phyloP scores from a whole-genome alignment of 2,329 filamentous ascomycete species.

The Fusarium avenaceum region DNA sequence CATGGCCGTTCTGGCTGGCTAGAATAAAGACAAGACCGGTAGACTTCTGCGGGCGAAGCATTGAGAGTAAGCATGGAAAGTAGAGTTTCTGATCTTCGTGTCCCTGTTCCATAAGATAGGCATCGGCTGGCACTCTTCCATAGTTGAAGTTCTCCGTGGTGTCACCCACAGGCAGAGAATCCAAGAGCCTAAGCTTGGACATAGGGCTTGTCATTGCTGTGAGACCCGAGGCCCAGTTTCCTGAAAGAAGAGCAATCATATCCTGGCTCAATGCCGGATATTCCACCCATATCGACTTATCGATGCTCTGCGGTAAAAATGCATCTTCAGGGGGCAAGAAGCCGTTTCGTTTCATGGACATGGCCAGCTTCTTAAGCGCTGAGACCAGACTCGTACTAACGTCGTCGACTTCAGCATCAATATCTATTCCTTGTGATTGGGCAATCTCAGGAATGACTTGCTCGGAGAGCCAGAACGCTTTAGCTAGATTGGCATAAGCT shows the following conservation, averaged over 20 bases:
- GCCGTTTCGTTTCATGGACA: constrained; percentile 87
- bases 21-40: constrained; percentile 79
- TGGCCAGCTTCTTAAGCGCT: constrained; percentile 78
- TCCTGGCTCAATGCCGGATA: constrained; percentile 82
- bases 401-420: constrained; percentile 64
- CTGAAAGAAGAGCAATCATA: constrained; percentile 77
- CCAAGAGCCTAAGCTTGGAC: constrained; percentile 68
- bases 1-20: constrained; percentile 81
- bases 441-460: constrained; percentile 65
- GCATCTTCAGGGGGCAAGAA: constrained; percentile 79
- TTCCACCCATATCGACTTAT: constrained; percentile 84
- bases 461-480: constrained; percentile 84
- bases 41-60: constrained; percentile 77
- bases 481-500: constrained; percentile 87
- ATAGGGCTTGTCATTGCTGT: constrained; percentile 62
- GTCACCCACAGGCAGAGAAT: constrained; percentile 83
- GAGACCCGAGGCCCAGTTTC: constrained; percentile 66
- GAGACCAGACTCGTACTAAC: constrained; percentile 70
- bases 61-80: constrained; percentile 81
- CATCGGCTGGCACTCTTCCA: constrained; percentile 80
- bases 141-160: constrained; percentile 81
- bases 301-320: constrained; percentile 80
- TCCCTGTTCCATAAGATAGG: constrained; percentile 80
- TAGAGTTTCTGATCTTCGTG: constrained; percentile 75
- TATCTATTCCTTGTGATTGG: constrained; percentile 57